phyloP scores from a whole-genome alignment of 2,329 filamentous ascomycete genomes.

The Fusarium longipes region DNA sequence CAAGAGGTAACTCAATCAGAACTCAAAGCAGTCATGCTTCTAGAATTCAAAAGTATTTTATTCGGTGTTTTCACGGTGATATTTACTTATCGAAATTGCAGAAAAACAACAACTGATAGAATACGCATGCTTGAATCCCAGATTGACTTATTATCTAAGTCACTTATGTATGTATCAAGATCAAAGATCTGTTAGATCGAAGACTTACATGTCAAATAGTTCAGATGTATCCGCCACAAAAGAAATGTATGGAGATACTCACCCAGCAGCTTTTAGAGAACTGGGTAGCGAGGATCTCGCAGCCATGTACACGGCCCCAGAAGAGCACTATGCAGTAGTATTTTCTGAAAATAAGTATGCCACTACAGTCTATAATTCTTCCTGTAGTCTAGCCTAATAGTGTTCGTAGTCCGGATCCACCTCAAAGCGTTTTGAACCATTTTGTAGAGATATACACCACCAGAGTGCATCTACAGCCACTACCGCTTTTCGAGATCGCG shows the following conservation, averaged over 20 bases:
- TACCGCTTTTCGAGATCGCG: conserved; percentile 2
- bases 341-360: neutral
- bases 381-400: rapidly evolving
- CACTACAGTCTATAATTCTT: too few species aligned
- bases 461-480: conserved; percentile 9
- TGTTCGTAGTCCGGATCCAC: neutral
- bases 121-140: neutral
- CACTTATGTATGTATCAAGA: neutral
- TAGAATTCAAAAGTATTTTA: neutral
- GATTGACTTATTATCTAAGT: neutral
- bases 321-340: rapidly evolving
- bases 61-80: rapidly evolving
- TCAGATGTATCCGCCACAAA: too few species aligned
- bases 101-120: conserved; percentile 1
- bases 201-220: neutral
- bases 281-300: too few species aligned
- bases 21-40: neutral
- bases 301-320: neutral
- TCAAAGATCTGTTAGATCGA: rapidly evolving
- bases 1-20: neutral
- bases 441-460: neutral
- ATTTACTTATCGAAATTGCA: neutral
- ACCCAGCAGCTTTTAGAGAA: too few species aligned
- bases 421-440: neutral
- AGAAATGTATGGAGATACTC: too few species aligned